A percentile compares a stretch with the other conserved stretches of the same genome.
Evolutionary conservation across 2,329 filamentous ascomycete species (phyloP).

Genomic region (Beauveria rudraprayagi): DNA sequence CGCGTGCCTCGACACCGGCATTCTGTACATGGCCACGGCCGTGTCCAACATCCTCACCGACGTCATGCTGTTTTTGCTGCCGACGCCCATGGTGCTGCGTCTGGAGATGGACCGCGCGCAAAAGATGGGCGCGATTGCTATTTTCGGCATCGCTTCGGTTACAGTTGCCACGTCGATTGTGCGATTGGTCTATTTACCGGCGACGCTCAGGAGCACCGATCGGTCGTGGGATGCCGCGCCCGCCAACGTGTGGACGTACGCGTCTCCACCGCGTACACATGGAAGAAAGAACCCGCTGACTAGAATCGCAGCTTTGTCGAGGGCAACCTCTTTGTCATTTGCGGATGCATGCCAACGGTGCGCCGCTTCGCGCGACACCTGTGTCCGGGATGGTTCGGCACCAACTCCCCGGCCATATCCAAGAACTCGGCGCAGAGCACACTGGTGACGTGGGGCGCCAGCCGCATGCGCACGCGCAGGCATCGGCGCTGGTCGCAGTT

Average conservation of each 20-base stretch:
- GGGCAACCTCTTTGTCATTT: constrained; percentile 32
- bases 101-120: constrained; percentile 36
- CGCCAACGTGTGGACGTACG: constrained; percentile 23
- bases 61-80: constrained; percentile 36
- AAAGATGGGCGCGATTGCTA: constrained; percentile 33
- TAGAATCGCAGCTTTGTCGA: constrained; percentile 24
- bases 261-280: constrained; percentile 11
- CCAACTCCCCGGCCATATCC: neutral
- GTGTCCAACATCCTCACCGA: constrained; percentile 18
- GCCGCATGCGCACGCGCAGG: constrained; percentile 2
- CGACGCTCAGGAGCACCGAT: constrained; percentile 19
- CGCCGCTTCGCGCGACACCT: constrained; percentile 14
- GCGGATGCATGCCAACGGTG: constrained; percentile 30
- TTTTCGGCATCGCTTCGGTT: constrained; percentile 35
- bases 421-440: constrained; percentile 1
- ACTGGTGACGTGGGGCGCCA: neutral
- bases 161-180: constrained; percentile 26
- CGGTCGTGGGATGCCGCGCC: constrained; percentile 22
- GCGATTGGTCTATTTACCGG: constrained; percentile 20
- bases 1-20: constrained; percentile 34
- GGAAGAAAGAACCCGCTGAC: neutral
- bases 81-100: constrained; percentile 35
- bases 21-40: constrained; percentile 40
- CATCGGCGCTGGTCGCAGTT: neutral
- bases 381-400: neutral